Conservation (phyloP, 331 rosid genomes). For the Rosa hybrid region DNA sequence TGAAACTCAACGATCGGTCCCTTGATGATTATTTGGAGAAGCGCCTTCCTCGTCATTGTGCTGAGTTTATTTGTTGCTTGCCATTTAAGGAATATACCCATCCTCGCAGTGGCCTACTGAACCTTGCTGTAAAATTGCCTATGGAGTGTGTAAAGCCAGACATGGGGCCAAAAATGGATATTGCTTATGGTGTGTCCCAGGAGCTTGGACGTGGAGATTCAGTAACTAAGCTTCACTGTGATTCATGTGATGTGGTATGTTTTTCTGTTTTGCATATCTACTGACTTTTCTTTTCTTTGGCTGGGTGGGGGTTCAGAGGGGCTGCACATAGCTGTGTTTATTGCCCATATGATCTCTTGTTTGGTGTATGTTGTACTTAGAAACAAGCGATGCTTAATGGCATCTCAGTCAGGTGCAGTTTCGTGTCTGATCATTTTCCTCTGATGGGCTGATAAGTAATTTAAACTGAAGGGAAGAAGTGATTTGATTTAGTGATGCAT, state of each 20-base stretch:
- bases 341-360: background rate
- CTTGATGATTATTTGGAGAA: constrained; percentile 38
- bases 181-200: constrained; percentile 71
- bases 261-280: background rate
- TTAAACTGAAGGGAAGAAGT: background rate
- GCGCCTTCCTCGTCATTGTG: constrained; percentile 45
- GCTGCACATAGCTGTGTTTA: background rate
- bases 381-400: too few species aligned
- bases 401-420: background rate
- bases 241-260: constrained; percentile 49
- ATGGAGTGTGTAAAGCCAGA: constrained; percentile 53
- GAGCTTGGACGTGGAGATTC: constrained; percentile 61
- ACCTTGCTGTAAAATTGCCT: constrained; percentile 44
- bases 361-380: background rate
- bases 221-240: constrained; percentile 53
- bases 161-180: constrained; percentile 83
- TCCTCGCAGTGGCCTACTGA: constrained; percentile 39
- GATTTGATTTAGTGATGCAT: background rate
- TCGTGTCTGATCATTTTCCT: background rate
- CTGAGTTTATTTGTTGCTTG: constrained; percentile 42
- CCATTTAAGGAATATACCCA: constrained; percentile 56
- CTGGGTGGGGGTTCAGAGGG: too few species aligned
- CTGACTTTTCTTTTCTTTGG: background rate
- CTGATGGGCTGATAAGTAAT: background rate
- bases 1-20: constrained; percentile 46